phyloP scores from a whole-genome alignment of 116 monocot species.

The Papilionanthe hybrid region DNA sequence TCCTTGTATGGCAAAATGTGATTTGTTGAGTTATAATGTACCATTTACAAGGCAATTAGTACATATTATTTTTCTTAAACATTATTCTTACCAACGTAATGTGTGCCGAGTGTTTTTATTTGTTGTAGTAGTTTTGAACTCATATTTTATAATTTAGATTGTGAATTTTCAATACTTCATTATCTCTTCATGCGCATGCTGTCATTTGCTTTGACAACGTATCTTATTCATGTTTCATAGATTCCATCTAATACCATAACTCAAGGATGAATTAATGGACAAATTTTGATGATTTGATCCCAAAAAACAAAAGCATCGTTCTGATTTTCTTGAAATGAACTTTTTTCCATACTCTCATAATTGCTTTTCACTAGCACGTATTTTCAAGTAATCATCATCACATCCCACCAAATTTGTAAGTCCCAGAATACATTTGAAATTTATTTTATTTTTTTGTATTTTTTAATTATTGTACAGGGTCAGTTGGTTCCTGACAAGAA shows the following conservation, averaged over 20 bases:
- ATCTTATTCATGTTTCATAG: neutral
- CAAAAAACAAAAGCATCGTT: neutral
- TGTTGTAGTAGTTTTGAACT: neutral
- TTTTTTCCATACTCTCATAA: neutral
- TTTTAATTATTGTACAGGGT: conserved; percentile 39
- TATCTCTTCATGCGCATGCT: neutral
- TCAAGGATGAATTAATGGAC: neutral
- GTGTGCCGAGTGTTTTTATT: neutral
- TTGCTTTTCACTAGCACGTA: neutral
- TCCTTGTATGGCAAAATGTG: neutral
- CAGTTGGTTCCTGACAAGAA: conserved; percentile 70
- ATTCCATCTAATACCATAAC: neutral
- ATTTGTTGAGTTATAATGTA: neutral
- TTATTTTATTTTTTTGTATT: neutral
- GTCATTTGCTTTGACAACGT: neutral
- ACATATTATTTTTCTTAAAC: neutral
- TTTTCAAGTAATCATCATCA: neutral
- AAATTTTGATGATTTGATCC: neutral
- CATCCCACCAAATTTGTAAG: neutral
- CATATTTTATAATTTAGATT: neutral
- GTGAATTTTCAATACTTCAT: neutral
- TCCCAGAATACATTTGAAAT: neutral
- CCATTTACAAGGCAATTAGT: neutral
- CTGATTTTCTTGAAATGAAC: neutral
- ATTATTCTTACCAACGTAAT: neutral